Percentiles rank a stretch among this genome's conserved stretches.
phyloP scores from a whole-genome alignment of 139 green algal species.

The Coelastrella sp. region DNA sequence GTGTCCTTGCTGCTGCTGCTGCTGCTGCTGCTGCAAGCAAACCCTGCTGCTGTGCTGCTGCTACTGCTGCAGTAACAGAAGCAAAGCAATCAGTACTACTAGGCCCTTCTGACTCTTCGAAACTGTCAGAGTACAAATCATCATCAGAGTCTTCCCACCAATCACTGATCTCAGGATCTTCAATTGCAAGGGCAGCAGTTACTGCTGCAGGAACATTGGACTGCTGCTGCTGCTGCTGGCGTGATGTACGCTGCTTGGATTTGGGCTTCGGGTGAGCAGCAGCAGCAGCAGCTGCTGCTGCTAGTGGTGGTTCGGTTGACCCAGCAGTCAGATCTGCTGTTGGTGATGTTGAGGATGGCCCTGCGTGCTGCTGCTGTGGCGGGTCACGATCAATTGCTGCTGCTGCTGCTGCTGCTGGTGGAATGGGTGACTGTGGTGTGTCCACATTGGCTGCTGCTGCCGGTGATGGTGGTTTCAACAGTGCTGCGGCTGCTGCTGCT shows the following conservation, averaged over 20 bases:
- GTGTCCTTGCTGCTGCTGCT: not conserved
- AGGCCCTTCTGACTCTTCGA: not conserved
- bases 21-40: not conserved
- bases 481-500: not conserved
- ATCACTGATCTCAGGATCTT: not conserved
- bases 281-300: too few species aligned
- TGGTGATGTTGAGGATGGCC: too few species aligned
- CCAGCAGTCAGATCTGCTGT: too few species aligned
- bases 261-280: too few species aligned
- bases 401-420: not conserved
- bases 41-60: not conserved
- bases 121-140: not conserved
- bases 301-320: too few species aligned
- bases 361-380: too few species aligned
- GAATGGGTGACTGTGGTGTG: not conserved
- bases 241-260: too few species aligned
- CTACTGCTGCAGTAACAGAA: not conserved
- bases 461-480: not conserved
- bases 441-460: too few species aligned
- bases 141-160: constrained; percentile 4
- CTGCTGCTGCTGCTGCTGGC: constrained; percentile 8
- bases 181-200: not conserved
- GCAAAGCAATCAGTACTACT: not conserved
- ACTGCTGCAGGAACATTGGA: not conserved
- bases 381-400: too few species aligned